These are phyloP conservation scores for Actinomucor elegans DNA, from an alignment of 371 early-diverging fungal species.

Conservation along the genomic window DNA sequence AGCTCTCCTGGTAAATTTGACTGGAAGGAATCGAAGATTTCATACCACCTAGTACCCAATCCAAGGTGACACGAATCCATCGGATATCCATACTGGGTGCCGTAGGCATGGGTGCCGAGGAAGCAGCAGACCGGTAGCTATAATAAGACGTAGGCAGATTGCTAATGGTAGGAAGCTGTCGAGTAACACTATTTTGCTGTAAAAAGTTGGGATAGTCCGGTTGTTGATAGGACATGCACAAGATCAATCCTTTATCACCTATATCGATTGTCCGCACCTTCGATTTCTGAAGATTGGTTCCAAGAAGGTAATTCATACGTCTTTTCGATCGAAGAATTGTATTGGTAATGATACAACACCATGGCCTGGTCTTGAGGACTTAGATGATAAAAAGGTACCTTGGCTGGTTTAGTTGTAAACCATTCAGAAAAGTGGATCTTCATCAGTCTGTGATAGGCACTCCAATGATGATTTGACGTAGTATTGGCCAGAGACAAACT, in stretches of 20 bases:
- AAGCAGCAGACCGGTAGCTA: conserved; percentile 6
- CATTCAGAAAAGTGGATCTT: conserved; percentile 40
- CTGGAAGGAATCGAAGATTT: conserved; percentile 16
- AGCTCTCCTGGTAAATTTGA: conserved; percentile 37
- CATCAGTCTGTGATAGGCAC: conserved; percentile 25
- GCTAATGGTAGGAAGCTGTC: background rate
- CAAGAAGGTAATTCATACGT: conserved; percentile 35
- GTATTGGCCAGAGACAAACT: conserved; percentile 9
- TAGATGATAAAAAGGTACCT: conserved; percentile 8
- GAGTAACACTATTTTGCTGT: too few species aligned
- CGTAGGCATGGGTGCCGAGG: conserved; percentile 10
- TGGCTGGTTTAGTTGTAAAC: conserved; percentile 1
- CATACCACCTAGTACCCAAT: conserved; percentile 41
- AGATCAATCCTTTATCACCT: conserved; percentile 44
- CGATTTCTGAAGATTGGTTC: background rate
- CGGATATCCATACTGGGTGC: conserved; percentile 27
- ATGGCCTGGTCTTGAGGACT: conserved; percentile 32
- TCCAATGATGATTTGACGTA: conserved; percentile 8
- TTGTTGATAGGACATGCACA: conserved; percentile 28
- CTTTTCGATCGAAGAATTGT: conserved; percentile 42
- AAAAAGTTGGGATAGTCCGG: background rate
- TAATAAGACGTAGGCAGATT: conserved; percentile 10
- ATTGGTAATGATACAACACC: conserved; percentile 34
- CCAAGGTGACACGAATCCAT: conserved; percentile 41
- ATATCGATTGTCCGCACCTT: conserved; percentile 23